Evolutionary conservation across 768 basidiomycete genomes (phyloP), one percentile per base, ranked within the genome.

Genomic region (Podaxis sp.): DNA sequence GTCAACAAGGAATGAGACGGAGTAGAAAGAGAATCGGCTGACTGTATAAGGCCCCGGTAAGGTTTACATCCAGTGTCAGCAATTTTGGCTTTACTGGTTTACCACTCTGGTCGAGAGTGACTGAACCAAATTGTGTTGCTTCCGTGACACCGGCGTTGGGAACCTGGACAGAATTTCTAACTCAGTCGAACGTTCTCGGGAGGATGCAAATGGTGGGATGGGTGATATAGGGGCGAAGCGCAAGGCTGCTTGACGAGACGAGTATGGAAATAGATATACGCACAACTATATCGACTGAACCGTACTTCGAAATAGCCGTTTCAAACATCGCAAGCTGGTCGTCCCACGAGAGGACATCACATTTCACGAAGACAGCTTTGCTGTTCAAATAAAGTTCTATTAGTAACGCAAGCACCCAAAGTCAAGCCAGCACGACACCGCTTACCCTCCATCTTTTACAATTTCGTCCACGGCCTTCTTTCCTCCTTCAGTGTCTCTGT

Each of bases 341-440:
- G 4, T 87, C 84, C 79, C 83, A 87, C 0, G 73, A 68, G 4
- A 77, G 77, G 39, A 87, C 86, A 67, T 87, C 75, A 68, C 84
- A 85, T 54, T 71, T 74, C 30, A 77, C 72, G 51, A 70, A 77
- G 11, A 73, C 67, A 6, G 82, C 84, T 22, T 76, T 66, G 3
- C 85, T 85, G 68, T 48, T 52, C 26, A 42, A 48, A 42, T 57
- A 36, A 52, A 57, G 54, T 40, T 33, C 38, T 51, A 15, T 39
- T 52, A n/a, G 22, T 61, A 12, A 53, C 26, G 13, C 19, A 13
- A 19, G 5, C 15, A n/a, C 17, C 11, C 24, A 11, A 19, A 28
- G 24, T 7, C 39, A 28, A 26, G 55, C 26, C 46, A 46, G 17
- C 33, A 33, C 42, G 28, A 40, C 24, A 9, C 8, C 8, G 70